These are phyloP conservation scores for Naganishia friedmannii DNA, from an alignment of 768 basidiomycete genomes.

Conservation along the genomic window DNA sequence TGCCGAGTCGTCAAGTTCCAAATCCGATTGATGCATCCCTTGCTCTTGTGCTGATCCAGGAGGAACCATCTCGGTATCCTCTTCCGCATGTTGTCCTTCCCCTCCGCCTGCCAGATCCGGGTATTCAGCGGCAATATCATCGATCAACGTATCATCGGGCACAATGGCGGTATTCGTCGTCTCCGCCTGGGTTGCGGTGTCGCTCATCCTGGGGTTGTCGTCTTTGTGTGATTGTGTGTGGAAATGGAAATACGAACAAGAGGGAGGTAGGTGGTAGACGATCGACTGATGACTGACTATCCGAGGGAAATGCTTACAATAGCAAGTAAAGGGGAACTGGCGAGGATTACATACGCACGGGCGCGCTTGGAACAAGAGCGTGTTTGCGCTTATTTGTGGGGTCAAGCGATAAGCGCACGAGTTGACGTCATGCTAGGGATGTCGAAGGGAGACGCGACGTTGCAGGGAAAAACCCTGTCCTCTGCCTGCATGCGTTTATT, in stretches of 20 bases:
- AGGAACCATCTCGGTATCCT: neutral
- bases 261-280: neutral
- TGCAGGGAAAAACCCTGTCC: too few species aligned
- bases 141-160: constrained; percentile 5
- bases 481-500: neutral
- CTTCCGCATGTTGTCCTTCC: neutral
- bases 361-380: neutral
- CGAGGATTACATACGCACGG: constrained; percentile 1
- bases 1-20: too few species aligned
- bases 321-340: neutral
- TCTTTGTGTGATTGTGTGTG: neutral
- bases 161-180: too few species aligned
- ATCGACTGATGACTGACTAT: neutral
- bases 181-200: too few species aligned
- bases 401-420: neutral
- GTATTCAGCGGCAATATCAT: constrained; percentile 21
- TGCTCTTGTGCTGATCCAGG: too few species aligned
- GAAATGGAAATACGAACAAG: too few species aligned
- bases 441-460: neutral
- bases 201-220: neutral
- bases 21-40: too few species aligned
- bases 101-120: neutral
- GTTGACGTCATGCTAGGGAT: neutral
- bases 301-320: neutral
- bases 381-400: neutral